phyloP scores from a whole-genome alignment of 192 early-diverging fungal genomes.

The Coemansia erecta region DNA sequence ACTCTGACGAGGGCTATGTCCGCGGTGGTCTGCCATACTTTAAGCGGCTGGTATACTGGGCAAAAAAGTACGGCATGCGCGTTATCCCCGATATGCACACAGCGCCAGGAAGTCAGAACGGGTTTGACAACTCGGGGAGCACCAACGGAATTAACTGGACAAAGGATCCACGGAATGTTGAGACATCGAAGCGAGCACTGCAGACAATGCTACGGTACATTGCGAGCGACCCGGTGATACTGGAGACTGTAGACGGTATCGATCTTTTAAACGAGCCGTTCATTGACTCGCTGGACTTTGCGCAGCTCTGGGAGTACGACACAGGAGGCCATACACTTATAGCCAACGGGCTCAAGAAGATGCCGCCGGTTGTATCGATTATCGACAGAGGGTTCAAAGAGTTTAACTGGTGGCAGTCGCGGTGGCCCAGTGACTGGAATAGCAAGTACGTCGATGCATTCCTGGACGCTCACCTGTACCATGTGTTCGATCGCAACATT shows the following conservation, averaged over 20 bases:
- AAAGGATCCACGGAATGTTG: conserved; percentile 47
- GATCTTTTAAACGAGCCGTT: conserved; percentile 51
- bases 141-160: conserved; percentile 52
- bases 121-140: conserved; percentile 58
- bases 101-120: conserved; percentile 61
- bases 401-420: conserved; percentile 48
- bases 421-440: conserved; percentile 52
- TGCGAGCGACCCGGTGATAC: conserved; percentile 38
- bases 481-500: conserved; percentile 52
- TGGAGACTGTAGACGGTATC: conserved; percentile 39
- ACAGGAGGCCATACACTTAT: conserved; percentile 43
- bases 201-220: conserved; percentile 58
- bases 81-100: conserved; percentile 62
- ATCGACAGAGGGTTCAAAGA: conserved; percentile 53
- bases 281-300: conserved; percentile 44
- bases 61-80: conserved; percentile 52
- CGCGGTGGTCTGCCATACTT: conserved; percentile 47
- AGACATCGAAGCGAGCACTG: conserved; percentile 54
- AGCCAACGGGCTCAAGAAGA: conserved; percentile 20
- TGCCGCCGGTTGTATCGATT: conserved; percentile 40
- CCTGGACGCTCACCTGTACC: conserved; percentile 54
- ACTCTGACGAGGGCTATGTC: conserved; percentile 54
- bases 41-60: conserved; percentile 54
- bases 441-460: conserved; percentile 38
- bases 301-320: conserved; percentile 52